Evolutionary conservation across 352 stramenopile genomes (phyloP), one percentile per base, ranked within the genome.

Genomic region (Aphanomyces invadans): DNA sequence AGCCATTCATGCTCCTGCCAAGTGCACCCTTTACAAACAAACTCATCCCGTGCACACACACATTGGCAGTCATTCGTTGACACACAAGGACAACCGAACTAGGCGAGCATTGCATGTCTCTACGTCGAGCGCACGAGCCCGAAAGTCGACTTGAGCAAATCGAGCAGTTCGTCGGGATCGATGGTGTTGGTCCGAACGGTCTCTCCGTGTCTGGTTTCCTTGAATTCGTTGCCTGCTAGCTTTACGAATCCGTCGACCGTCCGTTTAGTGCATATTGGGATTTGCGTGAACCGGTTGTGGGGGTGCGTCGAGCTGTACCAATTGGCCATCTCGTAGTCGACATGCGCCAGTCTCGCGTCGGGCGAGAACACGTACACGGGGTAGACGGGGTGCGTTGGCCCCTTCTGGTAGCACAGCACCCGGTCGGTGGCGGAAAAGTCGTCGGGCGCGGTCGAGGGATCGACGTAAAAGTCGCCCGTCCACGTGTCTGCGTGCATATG

Each of bases 331-430:
- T 44, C 42, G 48, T 67, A 67, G 26, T 67, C 60, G 2, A 32
- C 23, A 7, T 67, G 60, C 11, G 33, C 42, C 32, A 51, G 42
- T 10, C 19, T 33, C 10, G n/a, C 1, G 19, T 26, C 12, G 19
- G 60, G 32, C 10, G 60, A 67, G 32, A 67, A 67, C 25, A 67
- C 49, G 32, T 67, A 59, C 28, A n/a, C 44, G 9, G 60, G 60
- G 23, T 36, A 57, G 12, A 67, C 38, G 42, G 42, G 25, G 4
- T 42, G 25, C 3, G 42, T 31, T 9, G 23, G 28, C 2, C 42
- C 42, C n/a, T 11, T 67, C n/a, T 39, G 49, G 39, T 67, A 67
- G 11, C 25, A 57, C 39, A 67, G 11, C 12, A 26, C 60, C 2
- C n/a, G 36, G 11, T 32, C 25, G 4, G 25, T 57, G 7, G 11